phyloP scores from a whole-genome alignment of 441 rosid genomes.

The Adansonia rubrostipa region DNA sequence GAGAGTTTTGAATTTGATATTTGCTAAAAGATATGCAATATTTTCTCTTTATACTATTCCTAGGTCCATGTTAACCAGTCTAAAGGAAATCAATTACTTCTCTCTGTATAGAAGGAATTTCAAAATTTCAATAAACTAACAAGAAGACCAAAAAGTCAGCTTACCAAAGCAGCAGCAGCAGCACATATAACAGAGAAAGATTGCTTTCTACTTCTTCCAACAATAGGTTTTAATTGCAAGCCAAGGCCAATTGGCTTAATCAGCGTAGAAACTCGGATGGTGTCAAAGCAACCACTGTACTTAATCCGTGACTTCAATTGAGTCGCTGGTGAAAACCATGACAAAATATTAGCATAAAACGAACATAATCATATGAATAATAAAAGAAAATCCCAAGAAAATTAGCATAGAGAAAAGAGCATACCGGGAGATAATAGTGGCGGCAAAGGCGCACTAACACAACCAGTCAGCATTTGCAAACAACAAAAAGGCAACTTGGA shows the following conservation, averaged over 20 bases:
- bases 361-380: neutral
- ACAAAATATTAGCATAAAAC: neutral
- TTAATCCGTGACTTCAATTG: neutral
- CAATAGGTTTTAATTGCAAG: slow-evolving; percentile 30
- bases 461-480: slow-evolving; percentile 1
- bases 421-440: slow-evolving; percentile 13
- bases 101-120: neutral
- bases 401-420: neutral
- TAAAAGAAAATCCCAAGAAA: neutral
- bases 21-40: neutral
- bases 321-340: neutral
- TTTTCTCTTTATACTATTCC: neutral
- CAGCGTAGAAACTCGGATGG: neutral
- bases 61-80: neutral
- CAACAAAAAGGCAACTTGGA: neutral
- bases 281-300: neutral
- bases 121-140: neutral
- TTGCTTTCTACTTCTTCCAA: slow-evolving; percentile 35
- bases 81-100: neutral
- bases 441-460: neutral
- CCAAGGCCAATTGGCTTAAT: slow-evolving; percentile 42
- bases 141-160: slow-evolving; percentile 21
- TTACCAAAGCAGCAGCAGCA: slow-evolving; percentile 55
- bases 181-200: slow-evolving; percentile 42
- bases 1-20: neutral